Evolutionary conservation across 805 yeast genomes (phyloP), one percentile per base, ranked within the genome.

Genomic region (Barnettozyma vustinii): DNA sequence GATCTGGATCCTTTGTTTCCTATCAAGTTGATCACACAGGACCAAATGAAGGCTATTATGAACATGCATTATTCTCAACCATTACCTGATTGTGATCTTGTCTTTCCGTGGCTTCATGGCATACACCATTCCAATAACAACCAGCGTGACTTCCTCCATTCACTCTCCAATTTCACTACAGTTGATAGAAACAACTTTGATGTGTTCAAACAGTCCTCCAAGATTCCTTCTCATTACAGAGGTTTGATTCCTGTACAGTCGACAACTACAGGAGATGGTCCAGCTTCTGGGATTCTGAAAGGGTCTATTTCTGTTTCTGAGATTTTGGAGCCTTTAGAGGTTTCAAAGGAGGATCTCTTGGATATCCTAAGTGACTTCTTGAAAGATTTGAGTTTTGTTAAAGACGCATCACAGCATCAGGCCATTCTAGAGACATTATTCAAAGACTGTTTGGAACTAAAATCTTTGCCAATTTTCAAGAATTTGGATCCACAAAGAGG

Each of bases 101-200:
- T 91, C 75, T 91, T 90, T 58, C 97, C 97, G 0, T 90, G 97
- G 97, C 71, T 88, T 23, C 96, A 91, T 63, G 94, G 96, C 25
- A 54, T 65, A 48, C 56, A 56, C 47, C 56, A 59, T 36, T 56
- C 70, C 18, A 57, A 55, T 23, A 58, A 43, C 33, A 48, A 55
- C 37, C 64, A 60, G 47, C 48, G 54, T 37, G 61, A 57, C 1
- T 58, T 57, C 48, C 49, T 56, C 18, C 49, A 54, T 23, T 45
- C 60, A 5, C 40, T 59, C 23, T 56, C 51, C 48, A 52, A 55
- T 45, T 54, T 49, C 47, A 59, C 65, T 9, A 19, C 56, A 1
- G 54, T 59, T 2, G 51, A 50, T 10, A 52, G 54, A 44, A 54
- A 60, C 46, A 58, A 56, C 50, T 56, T 54, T 37, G 56, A 49